phyloP scores from a whole-genome alignment of 2,329 filamentous ascomycete species.

The Tolypocladium amazonense region DNA sequence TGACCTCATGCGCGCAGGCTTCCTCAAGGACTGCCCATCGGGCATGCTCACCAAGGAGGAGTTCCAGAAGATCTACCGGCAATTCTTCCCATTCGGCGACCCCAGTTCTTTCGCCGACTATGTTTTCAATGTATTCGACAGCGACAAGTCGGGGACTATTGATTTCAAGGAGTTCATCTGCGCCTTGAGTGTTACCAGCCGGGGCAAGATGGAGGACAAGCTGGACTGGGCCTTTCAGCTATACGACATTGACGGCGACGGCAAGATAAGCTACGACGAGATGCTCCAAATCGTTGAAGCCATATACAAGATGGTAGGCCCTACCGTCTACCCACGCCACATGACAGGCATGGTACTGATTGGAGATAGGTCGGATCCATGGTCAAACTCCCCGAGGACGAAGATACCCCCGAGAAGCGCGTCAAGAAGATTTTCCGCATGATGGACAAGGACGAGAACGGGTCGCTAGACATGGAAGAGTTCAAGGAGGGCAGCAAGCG shows the following conservation, averaged over 20 bases:
- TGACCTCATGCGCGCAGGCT: constrained; percentile 46
- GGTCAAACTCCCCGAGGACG: constrained; percentile 97
- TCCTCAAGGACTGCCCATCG: constrained; percentile 95
- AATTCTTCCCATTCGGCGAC: constrained; percentile 98
- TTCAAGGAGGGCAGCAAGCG: constrained; percentile 99
- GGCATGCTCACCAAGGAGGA: constrained; percentile 97
- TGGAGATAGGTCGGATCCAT: constrained; percentile 77
- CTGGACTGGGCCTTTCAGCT: constrained; percentile 98
- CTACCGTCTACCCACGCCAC: not conserved
- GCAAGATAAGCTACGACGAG: constrained; percentile 98
- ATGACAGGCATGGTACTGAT: not conserved
- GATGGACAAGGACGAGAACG: constrained; percentile 99
- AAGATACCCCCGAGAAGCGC: constrained; percentile 97
- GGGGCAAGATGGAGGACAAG: constrained; percentile 99
- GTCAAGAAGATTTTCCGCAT: constrained; percentile 97
- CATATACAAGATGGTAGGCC: constrained; percentile 94
- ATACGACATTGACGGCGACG: constrained; percentile 97
- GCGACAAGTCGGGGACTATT: constrained; percentile 93
- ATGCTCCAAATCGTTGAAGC: constrained; percentile 98
- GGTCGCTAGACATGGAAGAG: constrained; percentile 90
- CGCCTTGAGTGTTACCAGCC: constrained; percentile 89
- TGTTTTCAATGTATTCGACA: constrained; percentile 98
- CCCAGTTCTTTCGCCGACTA: constrained; percentile 97
- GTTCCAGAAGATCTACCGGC: constrained; percentile 99
- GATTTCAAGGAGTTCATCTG: constrained; percentile 99